Base-by-base conservation (phyloP, 2,329 filamentous ascomycete genomes). In the Fusarium sp. region DNA sequence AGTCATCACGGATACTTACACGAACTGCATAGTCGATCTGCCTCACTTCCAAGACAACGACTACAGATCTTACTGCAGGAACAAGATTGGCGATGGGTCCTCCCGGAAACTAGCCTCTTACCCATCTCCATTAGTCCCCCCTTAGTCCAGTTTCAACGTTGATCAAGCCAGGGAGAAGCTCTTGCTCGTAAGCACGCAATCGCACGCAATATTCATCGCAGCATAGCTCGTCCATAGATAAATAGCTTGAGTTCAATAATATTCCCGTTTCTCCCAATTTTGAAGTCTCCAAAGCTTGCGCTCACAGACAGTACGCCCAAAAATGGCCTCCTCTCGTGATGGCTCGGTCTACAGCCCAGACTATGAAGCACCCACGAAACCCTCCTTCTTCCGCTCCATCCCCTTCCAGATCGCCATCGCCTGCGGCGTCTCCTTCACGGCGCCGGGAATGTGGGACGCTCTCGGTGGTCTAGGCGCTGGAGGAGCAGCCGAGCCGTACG, bases 401-500 rank as follows among this genome's bases (percentile, higher is more conserved):
- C 62, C 65, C 24, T 69, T 69, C 4, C 65, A 69, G 1, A 67
- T 69, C 20, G 51, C 57, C 9, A 55, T 69, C 38, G 67, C 66
- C 32, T 69, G 67, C 2, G 63, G 62, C 17, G 67, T 69, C 0
- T 69, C 66, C 26, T 74, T 74, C 17, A 67, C 67, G 2, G 72
- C 70, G 1, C 72, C 72, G 2, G 72, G 72, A 2, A 65, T 74
- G 48, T 74, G 72, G 72, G 69, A 70, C 21, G 73, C 73, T 7
- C 69, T 74, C 7, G 72, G 70, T 21, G 64, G 62, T 23, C 58
- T 75, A 6, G 73, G 73, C 3, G 73, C 73, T 4, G 73, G 73
- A 49, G 90, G 90, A 2, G 82, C 85, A 24, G 82, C 87, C 65
- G 82, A 83, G n/a, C 89, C 90, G 0, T 84, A 87, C 67, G 81